Evolutionary conservation across 768 basidiomycete genomes (phyloP).

Genomic region (Mrakia gelida): DNA sequence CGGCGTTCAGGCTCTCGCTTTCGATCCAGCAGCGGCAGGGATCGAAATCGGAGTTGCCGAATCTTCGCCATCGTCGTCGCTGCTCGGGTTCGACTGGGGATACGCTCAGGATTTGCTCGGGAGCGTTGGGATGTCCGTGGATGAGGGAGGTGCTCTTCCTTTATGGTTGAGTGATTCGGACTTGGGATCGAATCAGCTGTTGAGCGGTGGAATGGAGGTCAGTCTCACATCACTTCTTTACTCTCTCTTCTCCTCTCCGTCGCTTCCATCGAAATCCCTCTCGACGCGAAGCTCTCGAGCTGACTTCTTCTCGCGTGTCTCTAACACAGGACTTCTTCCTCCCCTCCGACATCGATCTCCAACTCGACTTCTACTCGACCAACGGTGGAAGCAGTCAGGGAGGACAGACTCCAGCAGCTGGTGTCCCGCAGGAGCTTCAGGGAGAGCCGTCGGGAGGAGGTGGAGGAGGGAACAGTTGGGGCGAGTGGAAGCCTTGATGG

Average conservation of each 20-base stretch:
- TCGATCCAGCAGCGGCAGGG: neutral
- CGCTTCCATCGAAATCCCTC: too few species aligned
- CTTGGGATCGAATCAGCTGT: constrained; percentile 21
- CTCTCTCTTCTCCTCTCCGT: too few species aligned
- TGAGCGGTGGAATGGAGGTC: constrained; percentile 31
- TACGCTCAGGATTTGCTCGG: neutral
- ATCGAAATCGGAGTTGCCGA: neutral
- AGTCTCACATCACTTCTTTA: neutral
- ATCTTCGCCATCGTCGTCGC: neutral
- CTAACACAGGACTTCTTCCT: constrained; percentile 13
- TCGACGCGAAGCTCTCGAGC: neutral
- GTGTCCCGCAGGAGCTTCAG: neutral
- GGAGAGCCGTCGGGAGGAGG: neutral
- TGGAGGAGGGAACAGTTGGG: too few species aligned
- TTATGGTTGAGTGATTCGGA: constrained; percentile 10
- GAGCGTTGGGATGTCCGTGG: neutral
- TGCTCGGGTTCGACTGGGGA: constrained; percentile 2
- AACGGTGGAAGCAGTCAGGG: neutral
- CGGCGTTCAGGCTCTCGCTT: neutral
- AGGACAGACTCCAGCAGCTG: neutral
- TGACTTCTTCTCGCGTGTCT: neutral
- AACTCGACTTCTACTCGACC: neutral
- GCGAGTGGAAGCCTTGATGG: too few species aligned
- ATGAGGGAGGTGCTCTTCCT: neutral
- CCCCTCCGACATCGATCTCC: constrained; percentile 3